Base-by-base conservation (phyloP, 768 basidiomycete genomes). In the Boletellus ananas region DNA sequence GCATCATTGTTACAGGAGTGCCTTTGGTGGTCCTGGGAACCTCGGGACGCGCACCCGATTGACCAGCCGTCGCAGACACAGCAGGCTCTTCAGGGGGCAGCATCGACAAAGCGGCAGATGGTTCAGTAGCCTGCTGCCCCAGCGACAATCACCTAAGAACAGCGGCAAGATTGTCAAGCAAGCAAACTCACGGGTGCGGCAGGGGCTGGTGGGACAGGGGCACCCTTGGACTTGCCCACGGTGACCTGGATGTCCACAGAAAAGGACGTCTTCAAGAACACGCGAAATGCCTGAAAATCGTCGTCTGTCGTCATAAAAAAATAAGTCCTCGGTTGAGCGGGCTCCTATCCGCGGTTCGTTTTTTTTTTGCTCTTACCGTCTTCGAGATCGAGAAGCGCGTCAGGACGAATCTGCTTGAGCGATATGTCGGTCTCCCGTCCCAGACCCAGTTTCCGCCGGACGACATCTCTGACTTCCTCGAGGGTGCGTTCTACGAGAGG, bases 241-340 rank as follows among this genome's bases (percentile, higher is more conserved):
- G 58, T 61, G 17, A 77, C 63, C 8, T 60, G 64, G 3, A 81
- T 70, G 48, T 73, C 64, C 23, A 78, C 71, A 44, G 72, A 61
- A 1, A 41, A 29, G 3, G 70, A 64, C 18, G 65, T 62, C 4
- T 66, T 68, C 18, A 80, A 72, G 34, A 78, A 66, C 13, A 76
- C 69, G 49, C 70, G 66, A 65, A 90, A 87, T 2, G 87, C 87
- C 47, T 84, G 83, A 54, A 89, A 90, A 65, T 91, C 89, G 34
- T 85, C 88, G 38, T 88, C 89, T 91, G 47, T 55, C 9, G 18
- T 55, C 9, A 18, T n/a, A 49, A 1, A 9, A 35, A 47, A 36
- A 33, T 11, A 27, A 29, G 29, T 9, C 1, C 27, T 11, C 12
- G n/a, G 21, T 20, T 59, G 21, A 53, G 52, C 6, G 16, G n/a